Conservation (phyloP, 2,329 filamentous ascomycete species). For the Fusarium setosum region DNA sequence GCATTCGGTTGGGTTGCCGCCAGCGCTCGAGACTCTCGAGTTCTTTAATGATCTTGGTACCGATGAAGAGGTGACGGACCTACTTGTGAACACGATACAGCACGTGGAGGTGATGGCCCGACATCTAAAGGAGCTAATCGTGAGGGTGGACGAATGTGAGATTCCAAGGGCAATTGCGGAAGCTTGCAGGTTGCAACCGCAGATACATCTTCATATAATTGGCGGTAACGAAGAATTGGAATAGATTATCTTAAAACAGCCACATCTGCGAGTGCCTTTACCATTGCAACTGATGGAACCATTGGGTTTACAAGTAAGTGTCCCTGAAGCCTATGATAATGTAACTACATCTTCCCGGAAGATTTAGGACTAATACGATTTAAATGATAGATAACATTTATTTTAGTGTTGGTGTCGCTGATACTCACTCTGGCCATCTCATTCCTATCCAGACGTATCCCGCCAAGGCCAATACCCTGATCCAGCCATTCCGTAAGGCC, state of each 20-base stretch:
- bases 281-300: no score
- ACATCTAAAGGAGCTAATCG: slow-evolving; percentile 52
- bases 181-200: slow-evolving; percentile 48
- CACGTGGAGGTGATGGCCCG: slow-evolving; percentile 51
- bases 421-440: no score
- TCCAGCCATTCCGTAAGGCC: no score
- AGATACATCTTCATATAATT: slow-evolving; percentile 49
- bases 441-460: no score
- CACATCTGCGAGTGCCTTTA: no score
- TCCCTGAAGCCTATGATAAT: no score
- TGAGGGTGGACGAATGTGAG: slow-evolving; percentile 48
- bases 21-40: slow-evolving; percentile 57
- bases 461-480: no score
- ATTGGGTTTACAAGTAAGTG: no score
- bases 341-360: no score
- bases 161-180: slow-evolving; percentile 50
- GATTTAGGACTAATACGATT: no score
- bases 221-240: slow-evolving; percentile 29
- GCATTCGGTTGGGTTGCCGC: slow-evolving; percentile 59
- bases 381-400: no score
- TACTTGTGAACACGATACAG: slow-evolving; percentile 55
- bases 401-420: no score
- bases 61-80: slow-evolving; percentile 59
- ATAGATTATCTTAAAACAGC: background rate
- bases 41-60: slow-evolving; percentile 59